These are phyloP conservation scores for Fraxinus platypoda DNA, from an alignment of 305 asterid species.

Conservation along the genomic window DNA sequence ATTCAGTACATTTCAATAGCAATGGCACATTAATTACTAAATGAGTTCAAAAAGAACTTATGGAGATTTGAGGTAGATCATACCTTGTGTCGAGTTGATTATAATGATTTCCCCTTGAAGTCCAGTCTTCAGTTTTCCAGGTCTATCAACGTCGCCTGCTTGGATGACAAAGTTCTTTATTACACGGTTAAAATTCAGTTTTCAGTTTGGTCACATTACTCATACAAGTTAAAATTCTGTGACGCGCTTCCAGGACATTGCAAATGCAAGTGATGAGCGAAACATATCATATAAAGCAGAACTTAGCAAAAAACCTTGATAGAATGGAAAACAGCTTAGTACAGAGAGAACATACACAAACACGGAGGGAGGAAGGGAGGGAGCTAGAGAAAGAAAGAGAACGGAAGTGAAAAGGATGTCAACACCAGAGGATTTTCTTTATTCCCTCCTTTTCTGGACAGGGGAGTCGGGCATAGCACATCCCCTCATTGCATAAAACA, in stretches of 20 bases:
- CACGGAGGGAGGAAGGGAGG: background rate
- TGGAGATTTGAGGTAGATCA: constrained; percentile 23
- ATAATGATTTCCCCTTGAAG: constrained; percentile 79
- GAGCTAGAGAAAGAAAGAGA: background rate
- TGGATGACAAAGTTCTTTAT: constrained; percentile 84
- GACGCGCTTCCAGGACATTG: background rate
- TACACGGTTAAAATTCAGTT: constrained; percentile 72
- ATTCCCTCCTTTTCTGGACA: background rate
- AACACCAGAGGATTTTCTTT: background rate
- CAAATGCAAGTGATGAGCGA: background rate
- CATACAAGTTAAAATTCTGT: constrained; percentile 9
- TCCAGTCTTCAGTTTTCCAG: constrained; percentile 83
- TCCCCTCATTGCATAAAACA: background rate
- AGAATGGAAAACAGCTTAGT: background rate
- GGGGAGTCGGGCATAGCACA: background rate
- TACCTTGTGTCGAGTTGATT: constrained; percentile 87
- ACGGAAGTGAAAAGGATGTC: background rate
- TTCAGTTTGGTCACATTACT: constrained; percentile 5
- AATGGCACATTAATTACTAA: background rate
- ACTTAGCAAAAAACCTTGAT: background rate
- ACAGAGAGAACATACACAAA: background rate
- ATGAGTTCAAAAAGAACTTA: background rate
- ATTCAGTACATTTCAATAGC: constrained; percentile 1
- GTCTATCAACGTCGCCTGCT: constrained; percentile 67
- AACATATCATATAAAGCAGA: background rate